Evolutionary conservation across 495 filamentous ascomycete species (phyloP).

Genomic region (Margaritispora aquatica): DNA sequence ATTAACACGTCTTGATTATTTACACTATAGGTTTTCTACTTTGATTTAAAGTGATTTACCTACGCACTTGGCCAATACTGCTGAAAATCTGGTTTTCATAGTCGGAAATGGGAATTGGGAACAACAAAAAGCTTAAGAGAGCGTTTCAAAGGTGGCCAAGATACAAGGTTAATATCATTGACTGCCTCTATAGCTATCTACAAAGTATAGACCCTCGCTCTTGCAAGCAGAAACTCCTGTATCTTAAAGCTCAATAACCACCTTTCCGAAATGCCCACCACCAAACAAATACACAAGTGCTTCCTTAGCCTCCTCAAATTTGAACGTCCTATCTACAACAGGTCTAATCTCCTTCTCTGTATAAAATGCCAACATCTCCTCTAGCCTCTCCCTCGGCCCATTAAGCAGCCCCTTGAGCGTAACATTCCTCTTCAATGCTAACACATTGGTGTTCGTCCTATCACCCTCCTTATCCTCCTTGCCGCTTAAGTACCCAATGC

Average conservation of each 20-base stretch:
- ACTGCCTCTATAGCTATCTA: too few relatives aligned
- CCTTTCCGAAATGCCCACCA: constrained; percentile 41
- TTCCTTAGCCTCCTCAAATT: constrained; percentile 32
- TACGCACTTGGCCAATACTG: too few relatives aligned
- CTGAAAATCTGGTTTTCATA: too few relatives aligned
- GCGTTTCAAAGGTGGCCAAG: too few relatives aligned
- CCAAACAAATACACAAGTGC: constrained; percentile 39
- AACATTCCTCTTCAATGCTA: constrained; percentile 32
- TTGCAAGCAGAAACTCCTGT: too few relatives aligned
- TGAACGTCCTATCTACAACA: constrained; percentile 31
- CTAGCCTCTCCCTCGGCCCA: constrained; percentile 31
- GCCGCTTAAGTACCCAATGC: constrained; percentile 37
- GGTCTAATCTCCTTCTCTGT: constrained; percentile 30
- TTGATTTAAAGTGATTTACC: too few relatives aligned
- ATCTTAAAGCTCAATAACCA: constrained; percentile 29
- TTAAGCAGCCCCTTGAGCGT: constrained; percentile 31
- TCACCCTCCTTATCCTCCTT: constrained; percentile 38
- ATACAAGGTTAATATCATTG: too few relatives aligned
- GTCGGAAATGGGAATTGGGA: too few relatives aligned
- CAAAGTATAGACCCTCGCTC: too few relatives aligned
- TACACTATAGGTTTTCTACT: too few relatives aligned
- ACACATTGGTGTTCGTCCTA: constrained; percentile 32
- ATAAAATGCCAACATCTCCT: constrained; percentile 30
- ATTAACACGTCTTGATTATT: too few relatives aligned
- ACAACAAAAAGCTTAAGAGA: too few relatives aligned